Evolutionary conservation across 2,329 filamentous ascomycete species (phyloP), one percentile per base, ranked within the genome.

Genomic region (Pyrenophora teres): DNA sequence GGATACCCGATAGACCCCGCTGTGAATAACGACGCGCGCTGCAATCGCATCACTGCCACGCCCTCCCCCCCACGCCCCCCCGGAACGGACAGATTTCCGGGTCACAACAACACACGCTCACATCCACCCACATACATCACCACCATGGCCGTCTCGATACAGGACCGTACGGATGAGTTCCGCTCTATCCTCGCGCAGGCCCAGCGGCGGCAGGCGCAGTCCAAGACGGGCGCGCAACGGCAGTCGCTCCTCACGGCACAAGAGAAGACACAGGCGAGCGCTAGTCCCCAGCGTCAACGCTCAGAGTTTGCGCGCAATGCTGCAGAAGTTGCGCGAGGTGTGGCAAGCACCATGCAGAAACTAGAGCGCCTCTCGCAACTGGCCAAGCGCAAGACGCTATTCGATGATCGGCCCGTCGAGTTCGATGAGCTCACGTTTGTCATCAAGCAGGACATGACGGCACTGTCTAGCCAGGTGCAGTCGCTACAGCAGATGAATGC

Each of bases 341-440:
- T 99, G 60, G 89, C 88, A 10, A 88, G 84, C 50, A 97, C 94
- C 6, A 97, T 96, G 86, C 92, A 87, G 49, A 99, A 97, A 77
- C 78, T 99, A 67, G 91, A 97, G 77, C 90, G 95, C 74, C 79
- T 99, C 60, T 93, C 92, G 54, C 90, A 96, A 74, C 79, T 99
- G 71, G 94, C 94, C n/a, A 93, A 92, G 75, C 87, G 93, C 68
- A 95, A 96, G 77, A 96, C 94, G 8, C 86, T 99, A 37, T 99
- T 99, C 73, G 94, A 99, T 74, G 94, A 99, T 78, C 86, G 90
- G 71, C 92, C 94, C 0, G 90, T 97, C 48, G 94, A 99, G 76
- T 97, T 97, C 74, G 94, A 94, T 74, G 92, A 97, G 75, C 85
- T 97, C 73, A 97, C 92, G 6, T 97, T 92, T 69, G 89, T 97